Conservation (phyloP, 2,329 filamentous ascomycete genomes). For the Ophiosphaerella herpotricha region DNA sequence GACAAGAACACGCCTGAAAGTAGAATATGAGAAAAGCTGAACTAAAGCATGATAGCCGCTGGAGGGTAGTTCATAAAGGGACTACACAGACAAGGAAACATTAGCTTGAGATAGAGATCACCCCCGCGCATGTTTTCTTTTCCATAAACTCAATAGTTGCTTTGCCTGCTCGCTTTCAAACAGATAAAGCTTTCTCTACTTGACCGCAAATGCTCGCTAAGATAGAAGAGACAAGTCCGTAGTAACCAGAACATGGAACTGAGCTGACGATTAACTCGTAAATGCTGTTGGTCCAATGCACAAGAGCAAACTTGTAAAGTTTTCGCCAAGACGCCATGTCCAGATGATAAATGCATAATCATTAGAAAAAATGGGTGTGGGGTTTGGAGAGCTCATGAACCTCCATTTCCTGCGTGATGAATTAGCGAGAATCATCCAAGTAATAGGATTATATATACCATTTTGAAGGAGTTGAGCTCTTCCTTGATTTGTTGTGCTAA, state of each 20-base stretch:
- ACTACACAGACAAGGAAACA: constrained; percentile 33
- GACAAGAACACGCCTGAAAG: constrained; percentile 25
- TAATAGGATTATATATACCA: constrained; percentile 65
- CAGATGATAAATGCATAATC: constrained; percentile 48
- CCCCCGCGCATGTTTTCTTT: constrained; percentile 21
- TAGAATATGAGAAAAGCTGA: constrained; percentile 25
- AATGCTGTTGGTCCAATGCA: constrained; percentile 47
- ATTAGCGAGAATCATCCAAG: constrained; percentile 46
- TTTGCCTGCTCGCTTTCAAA: constrained; percentile 24
- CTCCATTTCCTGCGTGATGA: constrained; percentile 85
- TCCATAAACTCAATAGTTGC: constrained; percentile 23
- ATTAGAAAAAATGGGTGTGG: constrained; percentile 99
- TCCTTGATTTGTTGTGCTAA: constrained; percentile 99
- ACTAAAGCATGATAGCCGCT: constrained; percentile 5
- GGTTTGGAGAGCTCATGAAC: constrained; percentile 98
- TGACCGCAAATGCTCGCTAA: constrained; percentile 48
- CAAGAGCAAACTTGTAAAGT: constrained; percentile 39
- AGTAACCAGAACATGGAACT: constrained; percentile 49
- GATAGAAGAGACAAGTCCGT: constrained; percentile 46
- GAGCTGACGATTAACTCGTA: constrained; percentile 46
- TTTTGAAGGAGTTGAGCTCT: constrained; percentile 98
- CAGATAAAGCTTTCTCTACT: constrained; percentile 36
- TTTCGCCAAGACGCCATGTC: constrained; percentile 51
- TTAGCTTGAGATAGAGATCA: constrained; percentile 27
- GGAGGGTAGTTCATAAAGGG: constrained; percentile 18